Conservation (phyloP, 129 eudicot genomes). For the Pseudognaphalium luteoalbum region DNA sequence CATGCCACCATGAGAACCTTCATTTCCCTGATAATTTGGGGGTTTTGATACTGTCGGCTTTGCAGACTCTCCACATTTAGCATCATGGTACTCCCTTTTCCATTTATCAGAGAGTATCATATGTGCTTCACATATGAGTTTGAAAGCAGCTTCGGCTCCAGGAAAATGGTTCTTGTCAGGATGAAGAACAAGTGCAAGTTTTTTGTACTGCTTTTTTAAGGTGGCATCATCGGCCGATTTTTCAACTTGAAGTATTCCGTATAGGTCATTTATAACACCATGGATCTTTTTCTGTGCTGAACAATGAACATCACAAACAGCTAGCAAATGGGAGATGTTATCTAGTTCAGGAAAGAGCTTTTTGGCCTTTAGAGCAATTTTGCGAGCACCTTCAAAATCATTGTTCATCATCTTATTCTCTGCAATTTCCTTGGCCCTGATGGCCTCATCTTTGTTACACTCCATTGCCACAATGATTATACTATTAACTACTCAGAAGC, state of each 20-base stretch:
- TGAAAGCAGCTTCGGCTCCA: constrained; percentile 97
- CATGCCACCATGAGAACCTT: constrained; percentile 20
- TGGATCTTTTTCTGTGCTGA: constrained; percentile 51
- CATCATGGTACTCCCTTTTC: constrained; percentile 53
- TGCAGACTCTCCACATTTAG: constrained; percentile 31
- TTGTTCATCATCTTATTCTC: constrained; percentile 63
- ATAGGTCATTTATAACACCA: constrained; percentile 59
- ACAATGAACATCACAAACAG: constrained; percentile 85
- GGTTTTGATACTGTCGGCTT: constrained; percentile 31
- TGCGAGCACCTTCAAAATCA: constrained; percentile 81
- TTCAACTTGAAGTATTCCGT: constrained; percentile 81
- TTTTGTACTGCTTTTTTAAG: constrained; percentile 74
- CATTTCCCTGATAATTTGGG: constrained; percentile 35
- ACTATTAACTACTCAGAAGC: constrained; percentile 22
- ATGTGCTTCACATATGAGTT: constrained; percentile 78
- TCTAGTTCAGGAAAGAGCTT: constrained; percentile 68
- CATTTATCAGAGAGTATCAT: constrained; percentile 62
- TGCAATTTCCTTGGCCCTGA: constrained; percentile 65
- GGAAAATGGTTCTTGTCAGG: constrained; percentile 89
- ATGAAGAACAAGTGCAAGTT: constrained; percentile 82
- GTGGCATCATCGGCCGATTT: constrained; percentile 58
- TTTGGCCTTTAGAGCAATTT: constrained; percentile 55
- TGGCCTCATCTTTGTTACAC: constrained; percentile 85
- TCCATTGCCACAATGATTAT: constrained; percentile 50
- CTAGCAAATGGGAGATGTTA: constrained; percentile 65